Evolutionary conservation across 345 rosid species (phyloP).

Genomic region (Linum usitatissimum): DNA sequence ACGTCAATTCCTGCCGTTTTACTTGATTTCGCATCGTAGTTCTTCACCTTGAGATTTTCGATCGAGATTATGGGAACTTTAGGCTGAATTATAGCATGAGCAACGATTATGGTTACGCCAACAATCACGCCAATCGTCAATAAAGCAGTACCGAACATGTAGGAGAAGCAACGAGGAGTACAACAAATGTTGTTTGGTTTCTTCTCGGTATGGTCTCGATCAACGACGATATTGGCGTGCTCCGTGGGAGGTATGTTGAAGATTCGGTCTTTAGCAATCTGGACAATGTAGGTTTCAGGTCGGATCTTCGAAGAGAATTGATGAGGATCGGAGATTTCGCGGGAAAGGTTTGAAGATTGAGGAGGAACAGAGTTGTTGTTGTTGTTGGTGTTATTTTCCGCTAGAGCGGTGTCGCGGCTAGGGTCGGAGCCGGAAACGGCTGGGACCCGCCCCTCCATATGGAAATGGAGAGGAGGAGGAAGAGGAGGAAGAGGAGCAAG

Average conservation of each 20-base stretch:
- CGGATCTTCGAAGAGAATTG: conserved; percentile 8
- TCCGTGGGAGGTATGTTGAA: conserved; percentile 52
- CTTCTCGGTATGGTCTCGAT: conserved; percentile 20
- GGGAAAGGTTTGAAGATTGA: too few relatives aligned
- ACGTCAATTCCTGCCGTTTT: conserved; percentile 2
- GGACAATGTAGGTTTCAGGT: conserved; percentile 40
- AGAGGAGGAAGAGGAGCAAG: conserved; percentile 16
- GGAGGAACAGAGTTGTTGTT: too few relatives aligned
- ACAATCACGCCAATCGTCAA: conserved; percentile 10
- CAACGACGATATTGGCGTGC: conserved; percentile 35
- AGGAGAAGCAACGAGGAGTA: conserved; percentile 9
- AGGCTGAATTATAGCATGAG: conserved; percentile 15
- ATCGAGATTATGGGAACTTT: conserved; percentile 18
- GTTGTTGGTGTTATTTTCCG: neutral
- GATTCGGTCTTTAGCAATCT: conserved; percentile 58
- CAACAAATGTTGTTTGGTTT: conserved; percentile 4
- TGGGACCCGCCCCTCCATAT: conserved; percentile 55
- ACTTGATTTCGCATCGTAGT: conserved; percentile 1
- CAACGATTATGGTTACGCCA: conserved; percentile 11
- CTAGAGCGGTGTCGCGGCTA: conserved; percentile 13
- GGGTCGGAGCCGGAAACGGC: conserved; percentile 15
- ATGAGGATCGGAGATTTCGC: neutral
- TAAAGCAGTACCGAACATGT: conserved; percentile 16
- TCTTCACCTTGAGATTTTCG: conserved; percentile 8
- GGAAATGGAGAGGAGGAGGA: conserved; percentile 31